Conservation (phyloP, 2,329 filamentous ascomycete species). For the Alternaria sp. region DNA sequence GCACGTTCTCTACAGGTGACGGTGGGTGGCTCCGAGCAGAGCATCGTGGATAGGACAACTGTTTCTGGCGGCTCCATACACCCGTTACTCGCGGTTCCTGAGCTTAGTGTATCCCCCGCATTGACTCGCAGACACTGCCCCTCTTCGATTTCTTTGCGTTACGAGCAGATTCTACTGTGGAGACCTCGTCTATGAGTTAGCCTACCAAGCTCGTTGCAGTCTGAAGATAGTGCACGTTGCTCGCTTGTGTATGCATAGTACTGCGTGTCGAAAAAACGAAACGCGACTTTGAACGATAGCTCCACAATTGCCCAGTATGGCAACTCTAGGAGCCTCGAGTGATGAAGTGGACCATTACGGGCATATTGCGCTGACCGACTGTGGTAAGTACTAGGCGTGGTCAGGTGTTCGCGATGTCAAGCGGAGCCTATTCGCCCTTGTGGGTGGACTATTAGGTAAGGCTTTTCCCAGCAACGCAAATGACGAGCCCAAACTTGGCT, state of each 20-base stretch:
- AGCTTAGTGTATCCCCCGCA: constrained; percentile 26
- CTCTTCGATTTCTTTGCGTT: constrained; percentile 26
- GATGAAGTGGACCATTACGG: constrained; percentile 26
- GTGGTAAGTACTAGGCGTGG: constrained; percentile 26
- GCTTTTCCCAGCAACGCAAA: constrained; percentile 36
- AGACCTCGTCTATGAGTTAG: constrained; percentile 21
- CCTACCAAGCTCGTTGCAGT: constrained; percentile 18
- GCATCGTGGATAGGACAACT: constrained; percentile 6
- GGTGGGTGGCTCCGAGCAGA: constrained; percentile 13
- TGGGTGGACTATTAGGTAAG: constrained; percentile 48
- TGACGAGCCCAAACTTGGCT: constrained; percentile 35
- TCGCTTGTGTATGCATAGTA: constrained; percentile 8
- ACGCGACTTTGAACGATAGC: constrained; percentile 10
- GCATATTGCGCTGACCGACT: constrained; percentile 29
- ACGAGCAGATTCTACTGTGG: constrained; percentile 32
- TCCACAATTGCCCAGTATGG: constrained; percentile 12
- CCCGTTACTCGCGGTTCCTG: constrained; percentile 18
- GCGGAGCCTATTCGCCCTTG: constrained; percentile 44
- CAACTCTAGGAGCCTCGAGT: constrained; percentile 14
- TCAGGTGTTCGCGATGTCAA: constrained; percentile 41
- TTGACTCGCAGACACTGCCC: constrained; percentile 15
- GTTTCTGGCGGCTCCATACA: constrained; percentile 16
- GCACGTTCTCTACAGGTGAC: constrained; percentile 17
- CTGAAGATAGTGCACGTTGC: constrained; percentile 21
- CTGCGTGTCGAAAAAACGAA: constrained; percentile 7